Evolutionary conservation across 164 flowering plant genomes (phyloP).

Genomic region (Liriodendron chinense): DNA sequence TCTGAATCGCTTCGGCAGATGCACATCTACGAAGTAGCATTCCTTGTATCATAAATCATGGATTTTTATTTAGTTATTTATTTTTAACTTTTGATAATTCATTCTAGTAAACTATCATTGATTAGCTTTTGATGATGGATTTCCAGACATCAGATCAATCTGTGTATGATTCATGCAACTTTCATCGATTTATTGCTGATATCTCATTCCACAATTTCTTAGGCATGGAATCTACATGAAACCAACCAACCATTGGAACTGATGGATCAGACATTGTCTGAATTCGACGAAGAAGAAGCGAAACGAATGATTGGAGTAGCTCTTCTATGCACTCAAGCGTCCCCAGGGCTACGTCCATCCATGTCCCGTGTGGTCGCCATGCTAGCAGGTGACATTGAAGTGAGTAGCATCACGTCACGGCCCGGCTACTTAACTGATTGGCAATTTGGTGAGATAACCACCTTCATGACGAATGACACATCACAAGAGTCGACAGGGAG

Average conservation of each 20-base stretch:
- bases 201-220: neutral
- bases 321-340: constrained; percentile 53
- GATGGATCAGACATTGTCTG: constrained; percentile 33
- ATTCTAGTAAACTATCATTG: no score
- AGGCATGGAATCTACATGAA: constrained; percentile 56
- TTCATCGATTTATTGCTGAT: no score
- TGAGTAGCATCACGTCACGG: constrained; percentile 27
- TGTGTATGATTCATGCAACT: no score
- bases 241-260: constrained; percentile 29
- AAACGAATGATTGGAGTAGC: constrained; percentile 39
- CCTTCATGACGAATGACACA: constrained; percentile 12
- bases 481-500: neutral
- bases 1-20: no score
- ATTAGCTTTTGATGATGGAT: no score
- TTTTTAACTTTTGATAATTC: no score
- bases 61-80: no score
- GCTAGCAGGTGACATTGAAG: constrained; percentile 50
- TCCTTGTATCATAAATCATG: no score
- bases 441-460: constrained; percentile 32
- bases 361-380: constrained; percentile 44
- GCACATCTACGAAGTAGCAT: no score
- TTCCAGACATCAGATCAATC: no score
- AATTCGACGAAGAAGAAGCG: constrained; percentile 34
- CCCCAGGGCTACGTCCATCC: constrained; percentile 44
- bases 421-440: constrained; percentile 43